A percentile compares a stretch with the other conserved stretches of the same genome.
Evolutionary conservation across 2,329 filamentous ascomycete genomes (phyloP).

Genomic region (Apiospora phragmitis): DNA sequence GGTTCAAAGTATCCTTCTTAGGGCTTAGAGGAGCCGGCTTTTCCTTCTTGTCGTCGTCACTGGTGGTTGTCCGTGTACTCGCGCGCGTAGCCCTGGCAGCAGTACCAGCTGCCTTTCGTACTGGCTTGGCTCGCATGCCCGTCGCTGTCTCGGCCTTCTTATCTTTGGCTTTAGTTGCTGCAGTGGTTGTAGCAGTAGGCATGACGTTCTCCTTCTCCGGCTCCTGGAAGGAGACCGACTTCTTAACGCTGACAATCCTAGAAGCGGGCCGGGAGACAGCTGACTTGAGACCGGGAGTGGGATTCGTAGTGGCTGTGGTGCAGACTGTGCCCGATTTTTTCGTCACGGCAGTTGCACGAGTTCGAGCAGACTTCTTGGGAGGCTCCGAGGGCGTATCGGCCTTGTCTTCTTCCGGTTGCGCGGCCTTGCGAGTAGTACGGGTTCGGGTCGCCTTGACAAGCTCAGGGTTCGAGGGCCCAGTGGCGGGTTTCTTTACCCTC

Average conservation of each 20-base stretch:
- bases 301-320: slow-evolving; percentile 32
- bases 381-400: slow-evolving; percentile 30
- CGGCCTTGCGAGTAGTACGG: slow-evolving; percentile 30
- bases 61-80: slow-evolving; percentile 29
- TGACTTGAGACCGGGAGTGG: slow-evolving; percentile 40
- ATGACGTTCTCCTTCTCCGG: slow-evolving; percentile 65
- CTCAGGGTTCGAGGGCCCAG: slow-evolving; percentile 28
- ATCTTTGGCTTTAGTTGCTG: slow-evolving; percentile 28
- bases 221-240: slow-evolving; percentile 64
- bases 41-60: slow-evolving; percentile 34
- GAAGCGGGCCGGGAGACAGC: slow-evolving; percentile 35
- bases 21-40: slow-evolving; percentile 58
- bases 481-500: slow-evolving; percentile 42
- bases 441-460: slow-evolving; percentile 28
- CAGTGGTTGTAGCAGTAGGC: slow-evolving; percentile 34
- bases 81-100: slow-evolving; percentile 37
- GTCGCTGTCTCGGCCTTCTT: slow-evolving; percentile 33
- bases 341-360: slow-evolving; percentile 33
- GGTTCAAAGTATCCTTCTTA: slow-evolving; percentile 64
- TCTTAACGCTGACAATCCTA: slow-evolving; percentile 41
- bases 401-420: slow-evolving; percentile 33
- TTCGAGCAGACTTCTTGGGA: slow-evolving; percentile 37
- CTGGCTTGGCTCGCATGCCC: slow-evolving; percentile 46
- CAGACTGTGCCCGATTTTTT: slow-evolving; percentile 42
- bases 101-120: slow-evolving; percentile 44